Evolutionary conservation across 1,139 yeast species (phyloP).

Genomic region (Yamadazyma dushanensis): DNA sequence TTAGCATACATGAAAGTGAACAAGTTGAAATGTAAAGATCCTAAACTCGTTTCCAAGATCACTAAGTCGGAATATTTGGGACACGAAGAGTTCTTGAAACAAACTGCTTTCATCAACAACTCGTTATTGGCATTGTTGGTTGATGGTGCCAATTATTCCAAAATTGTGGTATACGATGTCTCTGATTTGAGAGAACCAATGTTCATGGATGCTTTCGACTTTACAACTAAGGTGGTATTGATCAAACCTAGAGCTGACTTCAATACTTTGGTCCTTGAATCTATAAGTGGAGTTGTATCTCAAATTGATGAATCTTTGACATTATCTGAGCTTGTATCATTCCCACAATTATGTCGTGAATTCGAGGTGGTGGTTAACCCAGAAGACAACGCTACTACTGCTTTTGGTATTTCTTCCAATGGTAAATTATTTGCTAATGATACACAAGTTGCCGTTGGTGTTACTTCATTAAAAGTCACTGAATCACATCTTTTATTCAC

Average conservation of each 20-base stretch:
- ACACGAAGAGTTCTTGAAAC: slow-evolving; percentile 57
- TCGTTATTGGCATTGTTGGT: slow-evolving; percentile 54
- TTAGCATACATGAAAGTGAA: slow-evolving; percentile 29
- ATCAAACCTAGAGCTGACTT: slow-evolving; percentile 59
- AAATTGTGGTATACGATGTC: slow-evolving; percentile 51
- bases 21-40: slow-evolving; percentile 40
- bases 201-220: slow-evolving; percentile 41
- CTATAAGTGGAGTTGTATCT: slow-evolving; percentile 62
- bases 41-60: slow-evolving; percentile 40
- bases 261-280: slow-evolving; percentile 54
- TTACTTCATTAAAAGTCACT: slow-evolving; percentile 77
- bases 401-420: slow-evolving; percentile 69
- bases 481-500: slow-evolving; percentile 78
- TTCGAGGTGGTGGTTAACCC: slow-evolving; percentile 47
- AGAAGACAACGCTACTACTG: slow-evolving; percentile 35
- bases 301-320: slow-evolving; percentile 32
- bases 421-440: slow-evolving; percentile 76
- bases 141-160: slow-evolving; percentile 51
- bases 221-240: slow-evolving; percentile 53
- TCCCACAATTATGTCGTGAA: slow-evolving; percentile 72
- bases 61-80: slow-evolving; percentile 21
- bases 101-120: slow-evolving; percentile 58
- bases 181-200: slow-evolving; percentile 39
- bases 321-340: slow-evolving; percentile 38
- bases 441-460: slow-evolving; percentile 66